Evolutionary conservation across 345 rosid genomes (phyloP).

Genomic region (Gossypium ekmanianum): DNA sequence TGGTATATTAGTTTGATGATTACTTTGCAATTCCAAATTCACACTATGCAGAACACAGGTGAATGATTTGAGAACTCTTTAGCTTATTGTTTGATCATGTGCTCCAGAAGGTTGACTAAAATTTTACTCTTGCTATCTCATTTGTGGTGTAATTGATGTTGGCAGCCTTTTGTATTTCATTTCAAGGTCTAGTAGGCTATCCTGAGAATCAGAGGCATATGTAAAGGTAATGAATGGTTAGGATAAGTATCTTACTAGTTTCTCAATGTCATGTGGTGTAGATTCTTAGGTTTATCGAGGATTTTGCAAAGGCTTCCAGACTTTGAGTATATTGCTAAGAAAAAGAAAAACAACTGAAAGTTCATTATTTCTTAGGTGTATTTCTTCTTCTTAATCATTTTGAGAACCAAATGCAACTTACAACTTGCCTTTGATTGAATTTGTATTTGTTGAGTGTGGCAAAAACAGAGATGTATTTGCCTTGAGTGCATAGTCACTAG

Average conservation of each 20-base stretch:
- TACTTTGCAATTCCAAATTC: not conserved
- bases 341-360: no score
- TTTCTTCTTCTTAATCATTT: not conserved
- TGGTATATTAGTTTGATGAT: not conserved
- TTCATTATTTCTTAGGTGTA: not conserved
- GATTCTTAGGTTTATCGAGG: not conserved
- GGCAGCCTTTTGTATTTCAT: not conserved
- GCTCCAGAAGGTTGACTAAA: not conserved
- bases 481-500: not conserved
- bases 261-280: not conserved
- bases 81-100: not conserved
- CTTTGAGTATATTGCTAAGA: no score
- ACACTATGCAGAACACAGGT: not conserved
- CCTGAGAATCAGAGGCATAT: not conserved
- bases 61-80: not conserved
- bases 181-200: slow-evolving; percentile 3
- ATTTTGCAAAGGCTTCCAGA: not conserved
- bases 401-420: not conserved
- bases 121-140: not conserved
- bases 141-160: not conserved
- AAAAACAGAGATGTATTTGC: not conserved
- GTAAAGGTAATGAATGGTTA: not conserved
- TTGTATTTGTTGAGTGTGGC: not conserved
- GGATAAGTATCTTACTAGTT: not conserved
- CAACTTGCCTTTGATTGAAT: not conserved